Evolutionary conservation across 257 asterid species (phyloP).

Genomic region (Eustoma russellianum): DNA sequence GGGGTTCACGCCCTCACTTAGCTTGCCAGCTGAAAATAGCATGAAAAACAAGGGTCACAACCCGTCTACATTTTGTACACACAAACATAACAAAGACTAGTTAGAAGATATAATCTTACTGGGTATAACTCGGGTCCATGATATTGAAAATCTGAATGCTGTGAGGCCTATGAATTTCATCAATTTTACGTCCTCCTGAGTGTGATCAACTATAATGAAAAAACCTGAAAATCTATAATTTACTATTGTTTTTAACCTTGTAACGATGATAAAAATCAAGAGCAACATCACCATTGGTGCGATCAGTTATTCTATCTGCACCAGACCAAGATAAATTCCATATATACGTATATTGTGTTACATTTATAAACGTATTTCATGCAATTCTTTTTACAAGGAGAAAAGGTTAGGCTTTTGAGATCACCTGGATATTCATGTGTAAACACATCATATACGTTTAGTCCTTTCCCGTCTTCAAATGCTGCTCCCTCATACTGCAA

Average conservation of each 20-base stretch:
- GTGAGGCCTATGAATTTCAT: conserved; percentile 8
- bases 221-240: not conserved
- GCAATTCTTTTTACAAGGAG: too few species aligned
- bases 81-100: too few species aligned
- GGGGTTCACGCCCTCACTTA: not conserved
- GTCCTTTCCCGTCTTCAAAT: conserved; percentile 14
- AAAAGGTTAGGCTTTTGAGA: too few species aligned
- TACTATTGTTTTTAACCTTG: conserved; percentile 23
- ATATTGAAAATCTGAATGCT: conserved; percentile 11
- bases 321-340: not conserved
- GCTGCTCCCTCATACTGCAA: conserved; percentile 17
- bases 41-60: not conserved
- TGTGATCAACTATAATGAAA: not conserved
- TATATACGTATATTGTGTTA: too few species aligned
- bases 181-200: conserved; percentile 5
- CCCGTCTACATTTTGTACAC: too few species aligned
- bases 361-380: too few species aligned
- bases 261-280: conserved; percentile 41
- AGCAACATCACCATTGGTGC: conserved; percentile 43
- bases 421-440: conserved; percentile 13
- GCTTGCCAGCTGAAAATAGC: not conserved
- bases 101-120: conserved; percentile 6
- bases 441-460: conserved; percentile 16
- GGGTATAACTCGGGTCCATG: conserved; percentile 29
- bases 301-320: conserved; percentile 34